Conservation (phyloP, 139 green algal species). For the Chlorella sp. region DNA sequence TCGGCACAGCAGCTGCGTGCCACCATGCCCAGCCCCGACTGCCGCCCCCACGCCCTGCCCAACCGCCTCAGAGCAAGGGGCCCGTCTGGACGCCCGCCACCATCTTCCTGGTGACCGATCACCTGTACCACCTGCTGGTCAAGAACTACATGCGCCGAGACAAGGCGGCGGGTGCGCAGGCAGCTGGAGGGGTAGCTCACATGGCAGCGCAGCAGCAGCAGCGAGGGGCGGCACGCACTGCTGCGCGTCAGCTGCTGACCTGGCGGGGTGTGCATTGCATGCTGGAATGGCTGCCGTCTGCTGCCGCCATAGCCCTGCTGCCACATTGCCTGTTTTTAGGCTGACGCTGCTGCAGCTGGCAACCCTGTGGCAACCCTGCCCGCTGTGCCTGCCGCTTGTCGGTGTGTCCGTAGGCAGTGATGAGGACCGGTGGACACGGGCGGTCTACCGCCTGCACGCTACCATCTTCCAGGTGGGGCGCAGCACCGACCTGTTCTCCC, state of each 20-base stretch:
- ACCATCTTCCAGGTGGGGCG: constrained; percentile 59
- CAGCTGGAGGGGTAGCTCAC: too few relatives aligned
- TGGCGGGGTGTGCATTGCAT: not conserved
- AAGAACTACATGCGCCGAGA: constrained; percentile 70
- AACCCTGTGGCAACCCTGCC: not conserved
- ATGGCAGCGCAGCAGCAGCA: too few relatives aligned
- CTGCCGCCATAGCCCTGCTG: not conserved
- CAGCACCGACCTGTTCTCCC: too few relatives aligned
- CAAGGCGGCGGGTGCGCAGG: constrained; percentile 32
- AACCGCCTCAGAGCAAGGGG: constrained; percentile 12
- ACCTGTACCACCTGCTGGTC: constrained; percentile 70
- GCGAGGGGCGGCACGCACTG: too few relatives aligned
- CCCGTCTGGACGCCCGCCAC: constrained; percentile 56
- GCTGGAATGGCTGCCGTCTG: not conserved
- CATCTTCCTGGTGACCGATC: constrained; percentile 78
- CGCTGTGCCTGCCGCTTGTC: not conserved
- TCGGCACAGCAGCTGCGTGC: too few relatives aligned
- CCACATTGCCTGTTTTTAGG: too few relatives aligned
- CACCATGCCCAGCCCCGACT: too few relatives aligned
- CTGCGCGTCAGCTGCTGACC: not conserved
- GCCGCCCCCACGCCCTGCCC: not conserved
- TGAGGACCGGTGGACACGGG: constrained; percentile 43
- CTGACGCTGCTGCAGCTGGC: too few relatives aligned
- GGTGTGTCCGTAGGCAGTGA: constrained; percentile 29
- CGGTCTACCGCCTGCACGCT: constrained; percentile 65